Evolutionary conservation across 148 eudicot species (phyloP).

Genomic region (Tetragonia tetragonoides): DNA sequence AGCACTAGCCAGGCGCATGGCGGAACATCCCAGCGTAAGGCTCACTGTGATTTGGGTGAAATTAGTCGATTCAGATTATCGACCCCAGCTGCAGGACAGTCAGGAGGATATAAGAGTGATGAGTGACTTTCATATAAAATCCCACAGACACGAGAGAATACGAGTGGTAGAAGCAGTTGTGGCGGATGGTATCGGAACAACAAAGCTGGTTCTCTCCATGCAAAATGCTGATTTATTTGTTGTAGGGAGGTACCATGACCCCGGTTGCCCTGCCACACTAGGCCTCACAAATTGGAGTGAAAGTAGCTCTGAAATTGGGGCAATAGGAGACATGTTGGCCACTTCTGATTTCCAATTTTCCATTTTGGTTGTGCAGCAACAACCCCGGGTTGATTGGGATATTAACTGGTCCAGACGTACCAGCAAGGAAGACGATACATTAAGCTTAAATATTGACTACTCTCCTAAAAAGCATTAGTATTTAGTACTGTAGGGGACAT

Average conservation of each 20-base stretch:
- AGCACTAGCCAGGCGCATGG: conserved; percentile 25
- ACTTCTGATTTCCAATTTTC: conserved; percentile 28
- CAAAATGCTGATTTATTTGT: conserved; percentile 31
- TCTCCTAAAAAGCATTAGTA: conserved; percentile 1
- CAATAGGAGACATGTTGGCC: conserved; percentile 31
- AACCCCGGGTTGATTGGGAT: conserved; percentile 12
- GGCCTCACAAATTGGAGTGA: conserved; percentile 35
- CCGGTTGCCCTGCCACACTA: conserved; percentile 26
- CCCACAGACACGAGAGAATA: conserved; percentile 20
- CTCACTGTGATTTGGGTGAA: conserved; percentile 32
- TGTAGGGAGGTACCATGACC: conserved; percentile 41
- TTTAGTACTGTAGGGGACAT: conserved; percentile 11
- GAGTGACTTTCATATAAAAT: conserved; percentile 25
- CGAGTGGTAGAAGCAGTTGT: conserved; percentile 16
- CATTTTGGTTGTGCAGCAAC: conserved; percentile 36
- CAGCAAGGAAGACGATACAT: conserved; percentile 15
- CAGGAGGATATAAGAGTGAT: conserved; percentile 27
- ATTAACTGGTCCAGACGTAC: not conserved
- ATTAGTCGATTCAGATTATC: conserved; percentile 3
- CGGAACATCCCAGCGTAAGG: conserved; percentile 26
- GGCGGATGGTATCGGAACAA: conserved; percentile 33
- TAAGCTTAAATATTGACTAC: conserved; percentile 3
- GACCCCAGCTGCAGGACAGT: not conserved
- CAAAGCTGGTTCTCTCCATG: conserved; percentile 22
- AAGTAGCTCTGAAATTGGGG: conserved; percentile 29